A percentile compares a stretch with the other conserved stretches of the same genome.
phyloP scores from a whole-genome alignment of 2,329 filamentous ascomycete species.

The Penicillium sp. region DNA sequence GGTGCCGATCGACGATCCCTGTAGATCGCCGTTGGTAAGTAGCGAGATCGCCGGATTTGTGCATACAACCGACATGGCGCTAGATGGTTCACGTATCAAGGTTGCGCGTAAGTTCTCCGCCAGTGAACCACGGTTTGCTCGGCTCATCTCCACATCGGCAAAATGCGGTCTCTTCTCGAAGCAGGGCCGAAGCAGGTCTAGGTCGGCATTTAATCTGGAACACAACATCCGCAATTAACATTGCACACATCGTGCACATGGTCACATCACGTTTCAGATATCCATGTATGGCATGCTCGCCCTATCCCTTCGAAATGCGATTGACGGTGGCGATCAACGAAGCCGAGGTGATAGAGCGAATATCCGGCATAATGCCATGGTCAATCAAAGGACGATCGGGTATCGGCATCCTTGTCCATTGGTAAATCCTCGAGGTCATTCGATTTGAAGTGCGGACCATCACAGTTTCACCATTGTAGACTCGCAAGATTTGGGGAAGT shows the following conservation, averaged over 20 bases:
- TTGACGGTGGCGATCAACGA: neutral
- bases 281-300: neutral
- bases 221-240: neutral
- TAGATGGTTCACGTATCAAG: neutral
- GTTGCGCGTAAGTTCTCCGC: neutral
- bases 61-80: neutral
- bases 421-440: neutral
- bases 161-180: neutral
- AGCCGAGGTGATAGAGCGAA: neutral
- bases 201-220: neutral
- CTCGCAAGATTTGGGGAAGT: too few relatives aligned
- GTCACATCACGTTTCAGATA: neutral
- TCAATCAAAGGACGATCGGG: neutral
- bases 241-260: neutral
- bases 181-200: neutral
- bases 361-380: neutral
- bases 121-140: neutral
- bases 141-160: slow-evolving; percentile 1
- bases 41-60: neutral
- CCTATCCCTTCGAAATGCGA: neutral
- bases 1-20: slow-evolving; percentile 12
- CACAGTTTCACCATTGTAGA: too few relatives aligned
- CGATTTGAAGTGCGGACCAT: neutral
- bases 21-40: slow-evolving; percentile 9
- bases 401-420: neutral